Evolutionary conservation across 140 eudicot species (phyloP), one percentile per base, ranked within the genome.

Genomic region (Bidens hawaiensis): DNA sequence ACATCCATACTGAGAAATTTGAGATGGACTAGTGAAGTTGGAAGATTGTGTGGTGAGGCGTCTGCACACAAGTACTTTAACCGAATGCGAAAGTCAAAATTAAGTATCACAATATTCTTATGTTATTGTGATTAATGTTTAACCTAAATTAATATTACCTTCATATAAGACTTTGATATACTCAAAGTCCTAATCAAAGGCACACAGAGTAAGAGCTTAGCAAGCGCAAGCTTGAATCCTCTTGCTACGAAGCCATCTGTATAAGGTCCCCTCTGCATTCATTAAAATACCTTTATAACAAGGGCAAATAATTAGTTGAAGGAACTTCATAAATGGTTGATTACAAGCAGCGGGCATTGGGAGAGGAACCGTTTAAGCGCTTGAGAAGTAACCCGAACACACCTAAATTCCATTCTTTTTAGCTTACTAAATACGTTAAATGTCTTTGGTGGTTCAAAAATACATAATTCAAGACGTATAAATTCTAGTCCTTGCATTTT

Each of bases 271-370:
- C 4, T 12, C 60, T 12, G 13, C n/a, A n/a, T n/a, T n/a, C 14
- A 53, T 23, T 30, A 13, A 53, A 53, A 38, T 7, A 30, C n/a
- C n/a, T n/a, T n/a, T n/a, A n/a, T n/a, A n/a, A n/a, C n/a, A n/a
- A n/a, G n/a, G n/a, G n/a, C n/a, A n/a, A n/a, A n/a, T n/a, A n/a
- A n/a, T 3, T 19, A 6, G 49, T 28, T 4, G 7, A 28, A 36
- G 49, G 60, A 56, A 33, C 68, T n/a, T 63, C 9, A 28, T 3
- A 30, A 9, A 36, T 0, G 11, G 2, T 23, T 17, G 7, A 2
- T 31, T 36, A 52, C 63, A 16, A 81, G 56, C 14, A 26, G 45
- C 6, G 75, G 78, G 67, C 86, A 76, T 7, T 53, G 52, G 50
- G 73, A 46, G 40, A 77, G 62, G 21, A 77, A 65, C 43, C 15